Conservation (phyloP, 2,329 filamentous ascomycete genomes). For the Penicillium sclerotiorum region DNA sequence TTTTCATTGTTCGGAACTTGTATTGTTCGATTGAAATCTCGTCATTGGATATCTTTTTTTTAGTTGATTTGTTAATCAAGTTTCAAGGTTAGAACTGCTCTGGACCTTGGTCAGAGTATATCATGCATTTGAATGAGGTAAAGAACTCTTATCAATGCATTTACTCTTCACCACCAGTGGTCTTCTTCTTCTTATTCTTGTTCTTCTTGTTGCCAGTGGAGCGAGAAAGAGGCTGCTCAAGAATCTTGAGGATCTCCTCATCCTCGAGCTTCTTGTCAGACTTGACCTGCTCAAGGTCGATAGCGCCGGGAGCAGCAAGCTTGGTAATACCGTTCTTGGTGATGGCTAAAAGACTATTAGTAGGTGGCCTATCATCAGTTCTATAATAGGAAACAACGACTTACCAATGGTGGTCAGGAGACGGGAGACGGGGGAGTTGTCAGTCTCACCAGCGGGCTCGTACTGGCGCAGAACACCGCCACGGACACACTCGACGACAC, state of each 20-base stretch:
- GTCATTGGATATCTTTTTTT: conserved; percentile 29
- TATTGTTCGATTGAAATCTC: conserved; percentile 18
- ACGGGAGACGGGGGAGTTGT: conserved; percentile 79
- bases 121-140: conserved; percentile 18
- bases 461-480: conserved; percentile 92
- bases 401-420: conserved; percentile 90
- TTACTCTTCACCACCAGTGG: conserved; percentile 46
- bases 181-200: conserved; percentile 87
- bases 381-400: conserved; percentile 42
- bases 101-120: conserved; percentile 20
- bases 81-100: conserved; percentile 3
- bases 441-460: conserved; percentile 93
- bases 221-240: conserved; percentile 78
- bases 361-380: not conserved
- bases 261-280: conserved; percentile 98
- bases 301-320: conserved; percentile 73
- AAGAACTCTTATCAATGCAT: conserved; percentile 19
- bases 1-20: conserved; percentile 9
- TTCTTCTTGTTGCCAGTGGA: conserved; percentile 72
- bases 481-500: conserved; percentile 94
- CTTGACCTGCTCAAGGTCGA: conserved; percentile 81
- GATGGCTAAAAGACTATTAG: conserved; percentile 65
- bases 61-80: not conserved
- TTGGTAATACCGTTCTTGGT: conserved; percentile 96
- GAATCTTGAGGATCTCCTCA: conserved; percentile 90